phyloP scores from a whole-genome alignment of 352 stramenopile genomes.

The Pythium phragmitis region DNA sequence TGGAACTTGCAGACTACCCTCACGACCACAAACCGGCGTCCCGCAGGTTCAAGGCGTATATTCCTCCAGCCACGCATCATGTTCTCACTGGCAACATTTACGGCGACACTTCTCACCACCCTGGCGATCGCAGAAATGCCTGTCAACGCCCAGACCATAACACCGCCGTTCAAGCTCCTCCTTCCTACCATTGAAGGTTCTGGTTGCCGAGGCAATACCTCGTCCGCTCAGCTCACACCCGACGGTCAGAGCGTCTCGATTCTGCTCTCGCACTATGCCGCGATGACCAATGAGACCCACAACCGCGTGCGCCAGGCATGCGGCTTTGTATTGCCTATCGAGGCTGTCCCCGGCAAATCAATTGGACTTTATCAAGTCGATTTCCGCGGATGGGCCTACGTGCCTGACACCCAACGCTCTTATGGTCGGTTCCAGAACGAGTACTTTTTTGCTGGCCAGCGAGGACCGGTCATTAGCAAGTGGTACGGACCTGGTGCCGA shows the following conservation, averaged over 20 bases:
- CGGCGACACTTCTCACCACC: neutral
- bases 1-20: neutral
- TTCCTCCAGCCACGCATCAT: neutral
- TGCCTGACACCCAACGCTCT: conserved; percentile 17
- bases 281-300: neutral
- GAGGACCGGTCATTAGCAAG: conserved; percentile 14
- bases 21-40: neutral
- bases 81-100: neutral
- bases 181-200: conserved; percentile 21
- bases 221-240: conserved; percentile 2
- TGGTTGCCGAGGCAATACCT: conserved; percentile 21
- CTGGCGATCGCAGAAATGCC: neutral
- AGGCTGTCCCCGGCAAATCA: conserved; percentile 20
- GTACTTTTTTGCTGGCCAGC: conserved; percentile 39
- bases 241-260: conserved; percentile 34
- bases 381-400: conserved; percentile 37
- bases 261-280: conserved; percentile 28
- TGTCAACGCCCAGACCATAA: neutral
- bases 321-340: conserved; percentile 29
- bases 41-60: conserved; percentile 4
- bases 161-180: conserved; percentile 20
- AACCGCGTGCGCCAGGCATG: conserved; percentile 22
- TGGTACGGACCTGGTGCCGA: conserved; percentile 19
- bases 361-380: conserved; percentile 40
- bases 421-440: conserved; percentile 30